phyloP scores from a whole-genome alignment of 305 asterid genomes.

The Fraxinus paxiana region DNA sequence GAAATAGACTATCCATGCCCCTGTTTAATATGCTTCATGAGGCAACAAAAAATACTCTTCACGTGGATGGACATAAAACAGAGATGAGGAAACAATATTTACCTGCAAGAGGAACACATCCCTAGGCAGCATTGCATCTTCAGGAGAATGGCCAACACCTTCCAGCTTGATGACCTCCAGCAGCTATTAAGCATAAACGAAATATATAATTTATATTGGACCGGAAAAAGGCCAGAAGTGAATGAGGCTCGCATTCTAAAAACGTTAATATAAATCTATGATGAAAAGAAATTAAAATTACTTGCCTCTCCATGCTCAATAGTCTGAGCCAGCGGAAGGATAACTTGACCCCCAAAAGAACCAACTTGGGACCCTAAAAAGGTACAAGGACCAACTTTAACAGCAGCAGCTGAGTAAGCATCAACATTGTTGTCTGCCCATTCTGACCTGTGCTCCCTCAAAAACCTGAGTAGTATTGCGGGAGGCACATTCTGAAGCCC shows the following conservation, averaged over 20 bases:
- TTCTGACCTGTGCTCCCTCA: constrained; percentile 88
- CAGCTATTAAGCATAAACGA: constrained; percentile 42
- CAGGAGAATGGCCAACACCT: constrained; percentile 68
- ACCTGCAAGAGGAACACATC: constrained; percentile 88
- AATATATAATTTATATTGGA: not conserved
- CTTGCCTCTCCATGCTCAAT: constrained; percentile 95
- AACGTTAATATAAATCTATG: not conserved
- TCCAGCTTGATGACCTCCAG: constrained; percentile 88
- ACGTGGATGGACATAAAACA: not conserved
- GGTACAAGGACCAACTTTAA: constrained; percentile 44
- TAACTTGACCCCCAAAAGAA: constrained; percentile 78
- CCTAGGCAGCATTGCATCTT: constrained; percentile 72
- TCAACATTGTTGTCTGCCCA: constrained; percentile 86
- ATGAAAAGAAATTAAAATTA: not conserved
- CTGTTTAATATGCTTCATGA: not conserved
- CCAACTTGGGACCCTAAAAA: constrained; percentile 50
- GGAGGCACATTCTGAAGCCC: constrained; percentile 75
- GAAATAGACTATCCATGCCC: not conserved
- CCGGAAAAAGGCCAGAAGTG: not conserved
- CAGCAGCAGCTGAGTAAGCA: constrained; percentile 74
- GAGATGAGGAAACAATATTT: constrained; percentile 14
- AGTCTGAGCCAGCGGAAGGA: constrained; percentile 85
- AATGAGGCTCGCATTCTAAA: not conserved
- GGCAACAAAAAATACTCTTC: not conserved
- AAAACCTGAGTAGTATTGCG: constrained; percentile 68